Evolutionary conservation across 345 rosid species (phyloP).

Genomic region (Trapa bicornis): DNA sequence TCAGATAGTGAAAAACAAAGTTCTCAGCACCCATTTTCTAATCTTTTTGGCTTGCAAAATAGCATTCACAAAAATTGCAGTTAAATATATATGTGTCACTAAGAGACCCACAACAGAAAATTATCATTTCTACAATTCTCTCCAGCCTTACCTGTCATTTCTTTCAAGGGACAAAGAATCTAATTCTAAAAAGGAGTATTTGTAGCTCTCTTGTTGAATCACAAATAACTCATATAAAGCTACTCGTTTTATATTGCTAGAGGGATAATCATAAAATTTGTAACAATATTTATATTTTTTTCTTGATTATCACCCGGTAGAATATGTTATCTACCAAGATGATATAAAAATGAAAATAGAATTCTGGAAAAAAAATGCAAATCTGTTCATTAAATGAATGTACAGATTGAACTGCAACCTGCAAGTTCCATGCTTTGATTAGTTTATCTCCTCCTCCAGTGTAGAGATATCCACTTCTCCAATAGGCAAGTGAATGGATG

Average conservation of each 20-base stretch:
- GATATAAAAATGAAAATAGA: background rate
- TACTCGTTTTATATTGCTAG: no score
- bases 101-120: background rate
- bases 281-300: background rate
- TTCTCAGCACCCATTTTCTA: background rate
- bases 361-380: background rate
- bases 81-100: no score
- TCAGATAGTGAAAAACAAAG: background rate
- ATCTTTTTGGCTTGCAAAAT: background rate
- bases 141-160: no score
- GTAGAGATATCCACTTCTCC: slow-evolving; percentile 52
- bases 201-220: no score
- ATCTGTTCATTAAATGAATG: background rate
- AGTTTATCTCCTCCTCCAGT: slow-evolving; percentile 88
- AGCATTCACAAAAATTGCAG: background rate
- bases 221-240: no score
- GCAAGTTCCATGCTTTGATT: slow-evolving; percentile 77
- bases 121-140: background rate
- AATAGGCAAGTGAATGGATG: slow-evolving; percentile 57
- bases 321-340: background rate
- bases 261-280: no score
- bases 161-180: no score
- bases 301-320: background rate
- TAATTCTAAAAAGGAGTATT: no score
- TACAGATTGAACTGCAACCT: slow-evolving; percentile 20